Evolutionary conservation across 2,329 filamentous ascomycete genomes (phyloP).

Genomic region (Cladophialophora chaetospira): DNA sequence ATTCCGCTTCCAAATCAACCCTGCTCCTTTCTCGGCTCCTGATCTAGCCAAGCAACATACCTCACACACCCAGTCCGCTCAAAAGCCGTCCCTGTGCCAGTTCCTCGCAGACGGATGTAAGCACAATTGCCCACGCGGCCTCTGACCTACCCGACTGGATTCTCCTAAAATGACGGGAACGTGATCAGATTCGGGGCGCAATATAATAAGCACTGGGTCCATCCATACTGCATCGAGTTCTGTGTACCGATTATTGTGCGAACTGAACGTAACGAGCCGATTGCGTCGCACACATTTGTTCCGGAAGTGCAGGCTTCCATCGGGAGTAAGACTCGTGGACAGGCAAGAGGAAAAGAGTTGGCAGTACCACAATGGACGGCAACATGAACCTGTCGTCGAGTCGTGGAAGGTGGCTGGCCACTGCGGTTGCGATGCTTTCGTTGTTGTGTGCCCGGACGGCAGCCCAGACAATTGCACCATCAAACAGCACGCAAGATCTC

Average conservation of each 20-base stretch:
- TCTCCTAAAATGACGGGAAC: not conserved
- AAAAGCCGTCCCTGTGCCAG: not conserved
- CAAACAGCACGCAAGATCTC: constrained; percentile 29
- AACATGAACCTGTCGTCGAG: constrained; percentile 4
- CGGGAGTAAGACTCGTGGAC: not conserved
- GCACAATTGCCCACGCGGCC: constrained; percentile 9
- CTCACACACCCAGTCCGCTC: not conserved
- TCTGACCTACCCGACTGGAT: not conserved
- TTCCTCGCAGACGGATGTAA: constrained; percentile 15
- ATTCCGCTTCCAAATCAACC: constrained; percentile 21
- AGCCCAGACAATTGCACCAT: constrained; percentile 29
- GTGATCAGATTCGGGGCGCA: not conserved
- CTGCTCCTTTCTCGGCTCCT: not conserved
- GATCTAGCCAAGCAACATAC: not conserved
- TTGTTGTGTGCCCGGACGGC: constrained; percentile 10
- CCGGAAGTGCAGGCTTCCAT: not conserved
- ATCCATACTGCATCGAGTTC: not conserved
- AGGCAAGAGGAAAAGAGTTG: not conserved
- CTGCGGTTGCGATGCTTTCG: constrained; percentile 11
- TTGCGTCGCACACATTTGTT: not conserved
- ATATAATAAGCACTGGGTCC: constrained; percentile 1
- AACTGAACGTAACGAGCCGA: not conserved
- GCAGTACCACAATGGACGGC: not conserved
- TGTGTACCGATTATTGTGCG: not conserved
- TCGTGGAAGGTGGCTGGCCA: constrained; percentile 11